Evolutionary conservation across 208 protist genomes (phyloP), one percentile per base, ranked within the genome.

Genomic region (Polymyxa betae): DNA sequence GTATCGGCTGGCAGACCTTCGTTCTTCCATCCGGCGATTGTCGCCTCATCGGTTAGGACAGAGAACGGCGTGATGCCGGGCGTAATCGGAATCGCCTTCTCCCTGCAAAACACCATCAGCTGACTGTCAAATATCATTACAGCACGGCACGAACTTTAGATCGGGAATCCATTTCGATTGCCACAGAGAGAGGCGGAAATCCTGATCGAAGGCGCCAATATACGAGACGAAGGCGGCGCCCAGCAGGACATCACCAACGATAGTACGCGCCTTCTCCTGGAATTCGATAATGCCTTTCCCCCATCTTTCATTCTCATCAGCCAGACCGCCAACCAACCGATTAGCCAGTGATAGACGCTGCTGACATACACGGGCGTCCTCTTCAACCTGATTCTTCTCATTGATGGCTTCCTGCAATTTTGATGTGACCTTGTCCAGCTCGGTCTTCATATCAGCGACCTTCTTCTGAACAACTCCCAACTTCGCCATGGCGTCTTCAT

Each of bases 301-400:
- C 98, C 98, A 99, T 77, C 98, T 96, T 54, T 98, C 96, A 89
- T 97, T 98, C 95, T 99, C 98, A 92, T 96, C 96, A 0, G 96
- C 95, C 41, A 99, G 95, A 88, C 98, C 98, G 45, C 93, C 94
- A 38, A 99, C 97, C 29, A 99, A 95, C 92, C 97, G 96, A 92
- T 97, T 93, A 78, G 96, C 96, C 1, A 96, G 91, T 0, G 52
- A 91, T 35, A 95, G 91, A 88, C 92, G 93, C 64, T 91, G 91
- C 60, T 92, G 32, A 88, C 89, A 92, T 38, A 20, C 20, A 5
- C 88, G 54, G 0, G 90, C 90, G 32, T 94, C 90, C 38, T 68
- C 90, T 32, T 93, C 45, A 32, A 92, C 91, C 32, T 87, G 88
- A 54, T 94, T 92, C 41, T 97, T 97, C 93, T 97, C 96, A 1